phyloP scores from a whole-genome alignment of 2,329 filamentous ascomycete species.

The Colletotrichum orbiculare region DNA sequence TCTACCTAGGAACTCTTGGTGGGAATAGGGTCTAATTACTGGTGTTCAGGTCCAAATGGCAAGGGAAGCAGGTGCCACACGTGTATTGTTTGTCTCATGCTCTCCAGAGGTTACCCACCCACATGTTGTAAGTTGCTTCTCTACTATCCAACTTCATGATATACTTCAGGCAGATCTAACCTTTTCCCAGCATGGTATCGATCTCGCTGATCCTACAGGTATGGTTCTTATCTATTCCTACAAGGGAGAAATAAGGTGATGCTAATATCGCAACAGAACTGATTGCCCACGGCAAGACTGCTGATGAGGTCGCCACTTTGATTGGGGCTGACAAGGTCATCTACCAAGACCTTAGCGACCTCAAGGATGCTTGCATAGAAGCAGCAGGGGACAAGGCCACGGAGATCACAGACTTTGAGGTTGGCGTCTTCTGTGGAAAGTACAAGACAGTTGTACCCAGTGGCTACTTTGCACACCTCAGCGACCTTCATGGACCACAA shows the following conservation, averaged over 20 bases:
- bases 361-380: conserved; percentile 83
- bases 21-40: no score
- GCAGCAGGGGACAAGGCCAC: conserved; percentile 68
- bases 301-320: conserved; percentile 54
- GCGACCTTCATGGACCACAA: conserved; percentile 50
- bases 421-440: conserved; percentile 90
- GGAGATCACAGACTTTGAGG: conserved; percentile 76
- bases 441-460: conserved; percentile 85
- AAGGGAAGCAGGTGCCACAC: conserved; percentile 82
- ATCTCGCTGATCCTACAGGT: conserved; percentile 54
- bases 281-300: conserved; percentile 53
- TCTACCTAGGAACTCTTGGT: not conserved
- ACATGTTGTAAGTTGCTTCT: not conserved
- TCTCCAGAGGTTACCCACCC: conserved; percentile 65
- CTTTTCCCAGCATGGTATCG: conserved; percentile 53
- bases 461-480: conserved; percentile 85
- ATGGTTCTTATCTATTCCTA: conserved; percentile 2
- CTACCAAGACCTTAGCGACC: conserved; percentile 72
- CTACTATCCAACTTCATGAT: no score
- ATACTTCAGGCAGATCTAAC: no score
- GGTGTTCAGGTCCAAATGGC: conserved; percentile 69
- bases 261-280: conserved; percentile 44
- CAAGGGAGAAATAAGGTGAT: conserved; percentile 2
- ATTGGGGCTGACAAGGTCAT: conserved; percentile 66
- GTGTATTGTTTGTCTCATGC: conserved; percentile 68